Evolutionary conservation across 2,329 filamentous ascomycete species (phyloP).

Genomic region (Leptosphaerulina australis): DNA sequence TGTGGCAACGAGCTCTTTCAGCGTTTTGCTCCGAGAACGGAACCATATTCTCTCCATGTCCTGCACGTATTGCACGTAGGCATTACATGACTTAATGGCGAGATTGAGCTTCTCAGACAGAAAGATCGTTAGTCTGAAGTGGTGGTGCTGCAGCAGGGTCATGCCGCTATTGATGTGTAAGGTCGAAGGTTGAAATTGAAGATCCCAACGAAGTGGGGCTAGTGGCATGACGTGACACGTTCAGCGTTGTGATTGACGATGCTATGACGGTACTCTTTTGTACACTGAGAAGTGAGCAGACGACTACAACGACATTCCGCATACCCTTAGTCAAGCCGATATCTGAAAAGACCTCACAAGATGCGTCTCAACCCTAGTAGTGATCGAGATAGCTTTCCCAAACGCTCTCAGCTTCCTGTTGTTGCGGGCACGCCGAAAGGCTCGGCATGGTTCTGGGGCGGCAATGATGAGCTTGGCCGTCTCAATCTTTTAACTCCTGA

Average conservation of each 20-base stretch:
- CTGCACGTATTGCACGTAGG: too few relatives aligned
- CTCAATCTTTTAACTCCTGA: constrained; percentile 65
- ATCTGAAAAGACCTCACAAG: background rate
- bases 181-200: background rate
- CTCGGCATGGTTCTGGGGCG: constrained; percentile 36
- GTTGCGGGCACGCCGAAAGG: constrained; percentile 30
- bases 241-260: constrained; percentile 8
- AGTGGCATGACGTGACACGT: constrained; percentile 1
- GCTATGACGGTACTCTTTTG: background rate
- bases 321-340: background rate
- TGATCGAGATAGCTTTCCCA: constrained; percentile 29
- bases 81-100: too few relatives aligned
- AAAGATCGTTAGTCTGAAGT: background rate
- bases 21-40: too few relatives aligned
- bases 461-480: constrained; percentile 56
- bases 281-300: background rate
- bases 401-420: constrained; percentile 27
- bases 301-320: background rate
- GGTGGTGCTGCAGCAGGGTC: too few relatives aligned
- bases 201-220: constrained; percentile 1
- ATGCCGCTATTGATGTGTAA: background rate
- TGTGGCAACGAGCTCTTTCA: too few relatives aligned
- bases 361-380: constrained; percentile 32
- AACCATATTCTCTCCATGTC: too few relatives aligned
- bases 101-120: too few relatives aligned